These are phyloP conservation scores for Neurospora pannonica DNA, from an alignment of 495 filamentous ascomycete species.

Conservation along the genomic window DNA sequence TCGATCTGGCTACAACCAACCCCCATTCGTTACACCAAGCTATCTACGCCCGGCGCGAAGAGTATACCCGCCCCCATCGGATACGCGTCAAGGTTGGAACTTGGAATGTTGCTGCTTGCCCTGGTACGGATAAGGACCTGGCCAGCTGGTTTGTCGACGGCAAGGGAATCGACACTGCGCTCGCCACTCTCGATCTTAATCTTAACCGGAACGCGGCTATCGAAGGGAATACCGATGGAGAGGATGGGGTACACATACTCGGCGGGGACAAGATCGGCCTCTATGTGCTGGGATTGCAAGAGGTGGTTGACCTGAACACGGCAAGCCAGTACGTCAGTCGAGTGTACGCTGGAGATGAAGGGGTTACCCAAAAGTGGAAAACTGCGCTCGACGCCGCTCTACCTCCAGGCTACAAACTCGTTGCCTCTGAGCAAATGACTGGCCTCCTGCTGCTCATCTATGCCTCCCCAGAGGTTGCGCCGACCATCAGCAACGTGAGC, in stretches of 20 bases:
- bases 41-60: conserved; percentile 60
- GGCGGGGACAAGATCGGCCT: conserved; percentile 63
- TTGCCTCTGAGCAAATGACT: conserved; percentile 76
- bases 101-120: conserved; percentile 87
- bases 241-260: conserved; percentile 24
- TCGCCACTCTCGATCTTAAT: conserved; percentile 44
- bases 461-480: conserved; percentile 62
- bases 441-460: conserved; percentile 82
- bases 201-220: conserved; percentile 23
- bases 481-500: conserved; percentile 66
- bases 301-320: conserved; percentile 78
- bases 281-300: conserved; percentile 85
- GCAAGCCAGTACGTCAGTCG: conserved; percentile 43
- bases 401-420: conserved; percentile 63
- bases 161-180: conserved; percentile 52
- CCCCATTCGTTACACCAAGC: conserved; percentile 39
- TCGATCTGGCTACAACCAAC: conserved; percentile 27
- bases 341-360: conserved; percentile 60
- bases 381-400: conserved; percentile 57
- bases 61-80: conserved; percentile 61
- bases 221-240: conserved; percentile 10
- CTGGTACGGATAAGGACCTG: conserved; percentile 77
- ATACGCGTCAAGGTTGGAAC: conserved; percentile 79
- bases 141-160: conserved; percentile 76
- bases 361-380: conserved; percentile 68